Percentiles rank a stretch among this genome's conserved stretches.
Conservation (phyloP, 2,329 filamentous ascomycete species). For the Rhynchosporium agropyri region DNA sequence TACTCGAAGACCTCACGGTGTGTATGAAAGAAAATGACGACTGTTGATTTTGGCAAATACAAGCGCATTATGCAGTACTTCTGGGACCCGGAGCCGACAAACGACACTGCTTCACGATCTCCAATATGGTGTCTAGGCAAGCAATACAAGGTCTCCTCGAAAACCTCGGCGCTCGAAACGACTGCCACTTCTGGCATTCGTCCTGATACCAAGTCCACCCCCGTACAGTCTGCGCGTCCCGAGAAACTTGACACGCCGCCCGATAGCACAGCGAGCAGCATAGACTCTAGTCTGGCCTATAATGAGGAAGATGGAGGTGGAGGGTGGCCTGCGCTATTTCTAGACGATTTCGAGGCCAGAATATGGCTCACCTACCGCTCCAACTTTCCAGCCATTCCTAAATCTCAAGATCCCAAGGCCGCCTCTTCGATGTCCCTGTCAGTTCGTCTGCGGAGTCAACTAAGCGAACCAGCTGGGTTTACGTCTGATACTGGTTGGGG, state of each 20-base stretch:
- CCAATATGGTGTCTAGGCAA: constrained; percentile 83
- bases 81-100: constrained; percentile 87
- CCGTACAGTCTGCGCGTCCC: constrained; percentile 16
- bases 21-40: constrained; percentile 51
- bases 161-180: constrained; percentile 18
- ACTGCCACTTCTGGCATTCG: constrained; percentile 22
- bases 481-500: constrained; percentile 96
- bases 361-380: constrained; percentile 98
- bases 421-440: constrained; percentile 74
- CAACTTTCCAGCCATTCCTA: constrained; percentile 80
- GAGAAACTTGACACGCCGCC: constrained; percentile 38
- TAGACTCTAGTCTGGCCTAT: constrained; percentile 37
- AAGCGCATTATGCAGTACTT: constrained; percentile 87
- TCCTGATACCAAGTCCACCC: constrained; percentile 22
- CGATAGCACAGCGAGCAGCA: constrained; percentile 40
- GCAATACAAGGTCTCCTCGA: constrained; percentile 50
- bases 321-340: constrained; percentile 82
- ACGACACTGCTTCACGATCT: constrained; percentile 67
- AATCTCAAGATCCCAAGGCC: constrained; percentile 74
- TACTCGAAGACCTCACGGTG: too few relatives aligned
- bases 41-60: constrained; percentile 74
- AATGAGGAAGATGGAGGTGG: constrained; percentile 37
- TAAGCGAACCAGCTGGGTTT: constrained; percentile 80
- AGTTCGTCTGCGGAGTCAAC: constrained; percentile 79
- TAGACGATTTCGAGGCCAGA: constrained; percentile 89